phyloP scores from a whole-genome alignment of 164 flowering plant species.

The Pachysandra terminalis region DNA sequence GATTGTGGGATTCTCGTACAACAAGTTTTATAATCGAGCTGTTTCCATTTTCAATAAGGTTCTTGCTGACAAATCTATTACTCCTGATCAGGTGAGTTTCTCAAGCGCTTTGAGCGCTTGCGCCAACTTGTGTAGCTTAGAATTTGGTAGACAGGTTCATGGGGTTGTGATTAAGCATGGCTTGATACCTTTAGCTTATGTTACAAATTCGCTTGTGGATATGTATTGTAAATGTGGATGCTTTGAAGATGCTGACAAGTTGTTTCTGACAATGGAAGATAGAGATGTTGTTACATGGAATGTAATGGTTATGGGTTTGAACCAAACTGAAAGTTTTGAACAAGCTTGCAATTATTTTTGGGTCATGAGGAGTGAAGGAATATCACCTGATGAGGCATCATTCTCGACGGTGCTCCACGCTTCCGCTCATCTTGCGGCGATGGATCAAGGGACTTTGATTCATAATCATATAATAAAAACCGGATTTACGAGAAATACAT shows the following conservation, averaged over 20 bases:
- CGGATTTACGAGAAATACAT: slow-evolving; percentile 36
- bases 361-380: slow-evolving; percentile 49
- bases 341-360: slow-evolving; percentile 50
- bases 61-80: slow-evolving; percentile 22
- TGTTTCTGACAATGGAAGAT: slow-evolving; percentile 29
- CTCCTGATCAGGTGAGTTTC: slow-evolving; percentile 49
- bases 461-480: slow-evolving; percentile 48
- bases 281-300: slow-evolving; percentile 62
- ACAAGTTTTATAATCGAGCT: slow-evolving; percentile 31
- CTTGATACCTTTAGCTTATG: slow-evolving; percentile 27
- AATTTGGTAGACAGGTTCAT: slow-evolving; percentile 54
- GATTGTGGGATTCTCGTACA: slow-evolving; percentile 50
- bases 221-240: slow-evolving; percentile 55
- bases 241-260: slow-evolving; percentile 33
- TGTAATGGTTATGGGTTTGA: slow-evolving; percentile 52
- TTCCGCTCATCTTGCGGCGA: slow-evolving; percentile 42
- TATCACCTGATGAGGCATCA: slow-evolving; percentile 47
- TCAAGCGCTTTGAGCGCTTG: slow-evolving; percentile 51
- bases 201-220: slow-evolving; percentile 49
- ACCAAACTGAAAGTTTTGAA: slow-evolving; percentile 37
- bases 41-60: slow-evolving; percentile 27
- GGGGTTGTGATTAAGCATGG: slow-evolving; percentile 40
- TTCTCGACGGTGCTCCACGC: slow-evolving; percentile 53
- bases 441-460: slow-evolving; percentile 43
- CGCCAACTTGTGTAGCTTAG: slow-evolving; percentile 30